These are phyloP conservation scores for Ceratocystis cubensis DNA, from an alignment of 2,329 filamentous ascomycete species.

Conservation along the genomic window DNA sequence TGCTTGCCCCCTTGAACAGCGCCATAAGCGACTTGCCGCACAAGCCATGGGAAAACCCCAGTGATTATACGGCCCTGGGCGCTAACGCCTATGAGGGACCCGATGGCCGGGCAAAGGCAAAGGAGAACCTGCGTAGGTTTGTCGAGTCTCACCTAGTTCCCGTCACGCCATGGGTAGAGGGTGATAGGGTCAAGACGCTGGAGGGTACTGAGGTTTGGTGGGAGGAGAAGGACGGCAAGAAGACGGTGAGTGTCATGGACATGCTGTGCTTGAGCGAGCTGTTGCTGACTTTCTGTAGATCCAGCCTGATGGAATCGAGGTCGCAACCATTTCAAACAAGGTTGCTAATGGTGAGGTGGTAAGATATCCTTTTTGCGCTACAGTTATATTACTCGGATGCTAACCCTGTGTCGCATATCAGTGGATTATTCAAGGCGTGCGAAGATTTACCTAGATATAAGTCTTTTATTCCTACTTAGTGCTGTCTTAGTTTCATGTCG, in stretches of 20 bases:
- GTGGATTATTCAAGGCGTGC: slow-evolving; percentile 11
- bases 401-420: not conserved
- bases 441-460: not conserved
- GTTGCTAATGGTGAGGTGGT: slow-evolving; percentile 79
- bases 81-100: slow-evolving; percentile 61
- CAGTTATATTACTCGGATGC: not conserved
- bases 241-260: slow-evolving; percentile 41
- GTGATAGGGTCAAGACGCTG: slow-evolving; percentile 51
- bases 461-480: not conserved
- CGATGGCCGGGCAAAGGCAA: slow-evolving; percentile 62
- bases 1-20: slow-evolving; percentile 77
- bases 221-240: slow-evolving; percentile 57
- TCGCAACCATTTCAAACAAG: slow-evolving; percentile 58
- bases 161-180: slow-evolving; percentile 60
- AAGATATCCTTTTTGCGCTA: slow-evolving; percentile 25
- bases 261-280: slow-evolving; percentile 4
- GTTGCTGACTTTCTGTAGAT: slow-evolving; percentile 37
- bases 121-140: slow-evolving; percentile 63
- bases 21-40: slow-evolving; percentile 64
- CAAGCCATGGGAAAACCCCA: slow-evolving; percentile 74
- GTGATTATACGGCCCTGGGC: slow-evolving; percentile 58
- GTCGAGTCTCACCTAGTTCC: slow-evolving; percentile 76
- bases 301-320: slow-evolving; percentile 67
- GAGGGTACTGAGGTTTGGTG: slow-evolving; percentile 67
- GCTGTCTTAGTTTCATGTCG: not conserved